Conservation (phyloP, 176 grass and related monocot species). For the Chrysopogon serrulatus region DNA sequence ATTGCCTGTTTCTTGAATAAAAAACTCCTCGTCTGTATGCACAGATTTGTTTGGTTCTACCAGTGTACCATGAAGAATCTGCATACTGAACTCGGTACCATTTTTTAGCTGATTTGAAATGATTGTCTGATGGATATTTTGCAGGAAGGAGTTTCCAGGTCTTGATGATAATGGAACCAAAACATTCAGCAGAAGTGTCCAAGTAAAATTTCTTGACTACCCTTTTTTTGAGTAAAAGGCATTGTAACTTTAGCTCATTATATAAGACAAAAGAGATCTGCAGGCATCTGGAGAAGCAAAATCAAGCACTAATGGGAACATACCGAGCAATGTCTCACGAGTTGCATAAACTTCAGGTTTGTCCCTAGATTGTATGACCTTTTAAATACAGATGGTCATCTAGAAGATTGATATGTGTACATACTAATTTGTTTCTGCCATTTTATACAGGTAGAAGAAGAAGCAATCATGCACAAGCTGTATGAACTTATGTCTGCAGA, state of each 20-base stretch:
- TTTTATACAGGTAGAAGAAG: conserved; percentile 64
- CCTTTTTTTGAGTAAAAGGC: not conserved
- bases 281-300: conserved; percentile 74
- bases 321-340: conserved; percentile 68
- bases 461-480: conserved; percentile 72
- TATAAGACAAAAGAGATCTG: conserved; percentile 9
- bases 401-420: not conserved
- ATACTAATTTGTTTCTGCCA: not conserved
- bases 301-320: conserved; percentile 50
- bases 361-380: not conserved
- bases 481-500: conserved; percentile 56
- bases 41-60: not conserved
- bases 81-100: not conserved
- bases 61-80: not conserved
- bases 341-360: conserved; percentile 57
- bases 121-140: conserved; percentile 16
- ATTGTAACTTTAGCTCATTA: not conserved
- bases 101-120: not conserved
- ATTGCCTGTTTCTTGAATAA: not conserved
- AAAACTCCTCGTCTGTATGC: not conserved
- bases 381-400: not conserved
- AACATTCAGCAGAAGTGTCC: conserved; percentile 57
- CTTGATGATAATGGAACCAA: conserved; percentile 52
- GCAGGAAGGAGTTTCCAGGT: conserved; percentile 12
- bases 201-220: conserved; percentile 23